phyloP scores from a whole-genome alignment of 305 asterid species.

The Fraxinus xanthoxyloides region DNA sequence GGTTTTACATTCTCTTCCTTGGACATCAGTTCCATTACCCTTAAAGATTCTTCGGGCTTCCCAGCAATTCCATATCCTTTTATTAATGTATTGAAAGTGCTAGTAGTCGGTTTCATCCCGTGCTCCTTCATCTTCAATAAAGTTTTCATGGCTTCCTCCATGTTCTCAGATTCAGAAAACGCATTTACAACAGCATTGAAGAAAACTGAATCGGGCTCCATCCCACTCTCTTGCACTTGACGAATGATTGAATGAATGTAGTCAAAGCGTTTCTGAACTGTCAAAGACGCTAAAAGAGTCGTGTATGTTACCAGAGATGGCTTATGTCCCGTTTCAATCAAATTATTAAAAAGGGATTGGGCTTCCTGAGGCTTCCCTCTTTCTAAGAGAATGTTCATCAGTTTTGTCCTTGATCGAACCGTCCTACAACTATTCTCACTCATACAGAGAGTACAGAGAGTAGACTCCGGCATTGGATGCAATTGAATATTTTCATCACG shows the following conservation, averaged over 20 bases:
- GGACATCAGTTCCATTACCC: slow-evolving; percentile 51
- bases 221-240: slow-evolving; percentile 43
- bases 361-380: slow-evolving; percentile 55
- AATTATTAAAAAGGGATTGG: slow-evolving; percentile 44
- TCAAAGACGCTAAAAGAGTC: slow-evolving; percentile 65
- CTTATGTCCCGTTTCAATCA: slow-evolving; percentile 64
- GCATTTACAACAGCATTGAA: slow-evolving; percentile 69
- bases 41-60: slow-evolving; percentile 61
- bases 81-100: slow-evolving; percentile 64
- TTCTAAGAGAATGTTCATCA: slow-evolving; percentile 62
- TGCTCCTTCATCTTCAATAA: slow-evolving; percentile 55
- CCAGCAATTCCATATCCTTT: slow-evolving; percentile 76
- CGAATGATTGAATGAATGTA: slow-evolving; percentile 50
- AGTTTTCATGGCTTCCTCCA: slow-evolving; percentile 65
- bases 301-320: slow-evolving; percentile 79
- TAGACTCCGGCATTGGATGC: slow-evolving; percentile 37
- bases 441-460: slow-evolving; percentile 47
- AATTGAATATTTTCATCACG: slow-evolving; percentile 37
- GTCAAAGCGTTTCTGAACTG: slow-evolving; percentile 58
- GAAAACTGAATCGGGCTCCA: slow-evolving; percentile 62
- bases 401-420: slow-evolving; percentile 53
- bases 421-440: slow-evolving; percentile 48
- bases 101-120: slow-evolving; percentile 57
- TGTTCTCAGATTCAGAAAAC: slow-evolving; percentile 69
- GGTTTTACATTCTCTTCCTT: slow-evolving; percentile 49